Percentiles rank a stretch among this genome's conserved stretches.
phyloP scores from a whole-genome alignment of 2,329 filamentous ascomycete species.

The Cyphellophora europaea region DNA sequence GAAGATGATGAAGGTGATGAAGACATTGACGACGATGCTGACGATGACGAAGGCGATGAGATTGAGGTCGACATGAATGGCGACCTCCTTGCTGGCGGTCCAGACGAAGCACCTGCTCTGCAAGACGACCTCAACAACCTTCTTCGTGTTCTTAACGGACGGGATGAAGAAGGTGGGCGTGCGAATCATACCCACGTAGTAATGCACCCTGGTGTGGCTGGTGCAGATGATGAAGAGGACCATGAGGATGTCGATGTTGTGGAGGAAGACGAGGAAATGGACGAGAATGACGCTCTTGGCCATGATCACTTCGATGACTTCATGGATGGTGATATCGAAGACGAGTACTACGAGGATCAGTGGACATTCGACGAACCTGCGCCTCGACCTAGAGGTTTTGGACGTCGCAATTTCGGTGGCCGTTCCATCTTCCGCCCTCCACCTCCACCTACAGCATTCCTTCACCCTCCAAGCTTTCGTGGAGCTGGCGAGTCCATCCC shows the following conservation, averaged over 20 bases:
- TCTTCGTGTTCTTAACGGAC: slow-evolving; percentile 16
- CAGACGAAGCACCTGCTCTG: slow-evolving; percentile 33
- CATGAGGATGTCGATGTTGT: slow-evolving; percentile 46
- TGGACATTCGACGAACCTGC: slow-evolving; percentile 49
- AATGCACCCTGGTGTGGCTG: slow-evolving; percentile 13
- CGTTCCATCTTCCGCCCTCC: background rate
- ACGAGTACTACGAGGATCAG: slow-evolving; percentile 30
- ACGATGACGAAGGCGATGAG: slow-evolving; percentile 32
- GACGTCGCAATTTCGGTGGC: slow-evolving; percentile 37
- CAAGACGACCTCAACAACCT: slow-evolving; percentile 25
- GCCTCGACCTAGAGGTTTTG: slow-evolving; percentile 24
- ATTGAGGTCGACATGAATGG: slow-evolving; percentile 25
- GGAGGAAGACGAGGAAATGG: slow-evolving; percentile 34
- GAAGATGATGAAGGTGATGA: slow-evolving; percentile 40
- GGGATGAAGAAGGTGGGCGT: slow-evolving; percentile 8
- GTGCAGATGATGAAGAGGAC: slow-evolving; percentile 44
- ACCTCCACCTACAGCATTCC: background rate
- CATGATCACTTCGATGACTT: slow-evolving; percentile 18
- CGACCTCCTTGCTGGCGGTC: slow-evolving; percentile 22
- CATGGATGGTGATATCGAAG: slow-evolving; percentile 22
- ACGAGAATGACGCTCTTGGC: slow-evolving; percentile 31
- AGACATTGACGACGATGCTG: slow-evolving; percentile 29
- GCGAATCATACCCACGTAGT: slow-evolving; percentile 9
- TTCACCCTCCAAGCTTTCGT: slow-evolving; percentile 42
- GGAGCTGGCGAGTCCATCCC: slow-evolving; percentile 34